Evolutionary conservation across 2,329 filamentous ascomycete species (phyloP).

Genomic region (Cytospora paraplurivora): DNA sequence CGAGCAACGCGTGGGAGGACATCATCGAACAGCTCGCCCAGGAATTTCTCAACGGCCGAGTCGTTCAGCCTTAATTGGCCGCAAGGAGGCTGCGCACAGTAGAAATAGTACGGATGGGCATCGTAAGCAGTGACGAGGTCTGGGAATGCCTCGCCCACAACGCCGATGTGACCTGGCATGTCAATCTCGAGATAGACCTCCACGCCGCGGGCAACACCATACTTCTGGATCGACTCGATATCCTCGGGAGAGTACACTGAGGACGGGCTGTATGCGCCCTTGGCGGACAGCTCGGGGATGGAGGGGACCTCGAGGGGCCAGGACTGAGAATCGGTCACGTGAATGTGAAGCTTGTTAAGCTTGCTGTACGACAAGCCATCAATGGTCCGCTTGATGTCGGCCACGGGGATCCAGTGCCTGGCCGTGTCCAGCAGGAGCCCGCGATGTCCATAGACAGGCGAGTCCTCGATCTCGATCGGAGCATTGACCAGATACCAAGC

Average conservation of each 20-base stretch:
- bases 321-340: conserved; percentile 80
- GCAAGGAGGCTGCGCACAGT: conserved; percentile 65
- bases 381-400: conserved; percentile 72
- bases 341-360: conserved; percentile 79
- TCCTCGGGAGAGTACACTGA: conserved; percentile 69
- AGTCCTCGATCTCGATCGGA: conserved; percentile 72
- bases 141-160: conserved; percentile 66
- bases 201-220: conserved; percentile 69
- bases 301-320: conserved; percentile 82
- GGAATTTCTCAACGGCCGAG: conserved; percentile 67
- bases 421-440: conserved; percentile 80
- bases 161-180: conserved; percentile 76
- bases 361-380: conserved; percentile 79
- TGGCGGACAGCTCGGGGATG: conserved; percentile 69
- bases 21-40: conserved; percentile 74
- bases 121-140: conserved; percentile 70
- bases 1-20: conserved; percentile 70
- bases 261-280: conserved; percentile 71
- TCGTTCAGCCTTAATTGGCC: conserved; percentile 78
- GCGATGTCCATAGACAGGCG: conserved; percentile 73
- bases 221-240: conserved; percentile 67
- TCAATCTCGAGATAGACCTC: conserved; percentile 77
- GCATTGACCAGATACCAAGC: conserved; percentile 69
- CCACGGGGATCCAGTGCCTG: conserved; percentile 69
- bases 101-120: conserved; percentile 57